Conservation (phyloP, 176 grass and related monocot genomes). For the Ananas comosus region DNA sequence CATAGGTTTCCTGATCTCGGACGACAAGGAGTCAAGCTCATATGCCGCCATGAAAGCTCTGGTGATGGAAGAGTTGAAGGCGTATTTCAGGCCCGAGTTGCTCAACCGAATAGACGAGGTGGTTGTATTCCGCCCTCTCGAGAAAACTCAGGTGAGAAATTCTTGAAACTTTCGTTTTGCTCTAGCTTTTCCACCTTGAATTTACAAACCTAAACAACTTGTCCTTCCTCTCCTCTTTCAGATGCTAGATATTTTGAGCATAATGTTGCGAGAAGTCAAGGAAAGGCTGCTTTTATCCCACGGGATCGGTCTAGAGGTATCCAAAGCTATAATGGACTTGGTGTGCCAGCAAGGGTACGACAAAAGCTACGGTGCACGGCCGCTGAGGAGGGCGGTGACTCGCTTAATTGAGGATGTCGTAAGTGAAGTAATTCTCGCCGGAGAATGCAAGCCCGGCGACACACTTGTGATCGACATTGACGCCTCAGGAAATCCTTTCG, state of each 20-base stretch:
- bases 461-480: slow-evolving; percentile 63
- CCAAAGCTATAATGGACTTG: slow-evolving; percentile 58
- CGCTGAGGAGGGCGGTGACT: slow-evolving; percentile 70
- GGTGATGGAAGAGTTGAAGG: slow-evolving; percentile 76
- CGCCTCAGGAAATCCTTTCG: slow-evolving; percentile 43
- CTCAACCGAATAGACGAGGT: slow-evolving; percentile 96
- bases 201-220: not conserved
- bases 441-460: slow-evolving; percentile 61
- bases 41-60: slow-evolving; percentile 74
- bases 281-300: slow-evolving; percentile 53
- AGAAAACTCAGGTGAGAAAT: slow-evolving; percentile 67
- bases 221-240: slow-evolving; percentile 25
- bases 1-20: slow-evolving; percentile 64
- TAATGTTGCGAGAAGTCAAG: slow-evolving; percentile 88
- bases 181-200: not conserved
- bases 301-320: slow-evolving; percentile 61
- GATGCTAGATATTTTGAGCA: slow-evolving; percentile 82
- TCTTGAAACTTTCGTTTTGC: not conserved
- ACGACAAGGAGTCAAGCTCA: slow-evolving; percentile 49
- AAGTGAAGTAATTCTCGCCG: slow-evolving; percentile 76
- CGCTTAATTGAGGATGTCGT: slow-evolving; percentile 69
- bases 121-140: slow-evolving; percentile 80
- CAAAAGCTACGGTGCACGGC: slow-evolving; percentile 67
- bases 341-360: slow-evolving; percentile 79
- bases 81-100: slow-evolving; percentile 88